A percentile compares a stretch with the other conserved stretches of the same genome.
Evolutionary conservation across 2,329 filamentous ascomycete genomes (phyloP).

Genomic region (Penicillium sclerotiorum): DNA sequence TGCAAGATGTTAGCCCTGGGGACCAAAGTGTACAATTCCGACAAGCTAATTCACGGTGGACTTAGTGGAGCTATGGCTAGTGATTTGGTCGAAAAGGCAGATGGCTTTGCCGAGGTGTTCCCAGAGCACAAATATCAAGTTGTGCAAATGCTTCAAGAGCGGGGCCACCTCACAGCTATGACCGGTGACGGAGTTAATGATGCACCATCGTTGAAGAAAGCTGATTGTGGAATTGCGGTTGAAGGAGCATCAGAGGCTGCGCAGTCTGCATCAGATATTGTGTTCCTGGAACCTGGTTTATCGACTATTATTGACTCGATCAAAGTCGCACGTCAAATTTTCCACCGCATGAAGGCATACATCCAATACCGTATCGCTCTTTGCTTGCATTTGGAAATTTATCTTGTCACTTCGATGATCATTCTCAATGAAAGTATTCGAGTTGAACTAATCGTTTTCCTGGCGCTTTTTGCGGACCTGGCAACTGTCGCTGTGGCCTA

Average conservation of each 20-base stretch:
- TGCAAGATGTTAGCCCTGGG: slow-evolving; percentile 79
- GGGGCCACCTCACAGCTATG: slow-evolving; percentile 73
- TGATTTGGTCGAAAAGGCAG: slow-evolving; percentile 73
- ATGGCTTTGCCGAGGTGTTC: slow-evolving; percentile 74
- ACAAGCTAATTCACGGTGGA: slow-evolving; percentile 75
- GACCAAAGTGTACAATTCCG: slow-evolving; percentile 79
- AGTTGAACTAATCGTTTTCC: slow-evolving; percentile 75
- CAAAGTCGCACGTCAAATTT: slow-evolving; percentile 73
- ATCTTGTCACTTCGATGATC: slow-evolving; percentile 75
- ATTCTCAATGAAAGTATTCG: slow-evolving; percentile 78
- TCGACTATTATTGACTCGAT: slow-evolving; percentile 73
- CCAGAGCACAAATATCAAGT: slow-evolving; percentile 77
- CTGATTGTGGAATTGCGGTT: slow-evolving; percentile 73
- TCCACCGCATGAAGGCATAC: slow-evolving; percentile 78
- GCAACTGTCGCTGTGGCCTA: slow-evolving; percentile 81
- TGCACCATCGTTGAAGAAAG: slow-evolving; percentile 72
- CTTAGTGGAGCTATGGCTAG: slow-evolving; percentile 72
- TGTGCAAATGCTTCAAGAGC: slow-evolving; percentile 73
- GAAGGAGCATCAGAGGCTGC: slow-evolving; percentile 73
- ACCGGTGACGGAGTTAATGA: slow-evolving; percentile 77
- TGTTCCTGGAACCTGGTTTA: slow-evolving; percentile 72
- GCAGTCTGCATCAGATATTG: slow-evolving; percentile 72
- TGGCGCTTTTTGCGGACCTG: slow-evolving; percentile 77
- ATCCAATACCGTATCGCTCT: slow-evolving; percentile 78
- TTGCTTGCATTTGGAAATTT: slow-evolving; percentile 74